phyloP scores from a whole-genome alignment of 75 land plant genomes.

The Selaginella moellendorffii region DNA sequence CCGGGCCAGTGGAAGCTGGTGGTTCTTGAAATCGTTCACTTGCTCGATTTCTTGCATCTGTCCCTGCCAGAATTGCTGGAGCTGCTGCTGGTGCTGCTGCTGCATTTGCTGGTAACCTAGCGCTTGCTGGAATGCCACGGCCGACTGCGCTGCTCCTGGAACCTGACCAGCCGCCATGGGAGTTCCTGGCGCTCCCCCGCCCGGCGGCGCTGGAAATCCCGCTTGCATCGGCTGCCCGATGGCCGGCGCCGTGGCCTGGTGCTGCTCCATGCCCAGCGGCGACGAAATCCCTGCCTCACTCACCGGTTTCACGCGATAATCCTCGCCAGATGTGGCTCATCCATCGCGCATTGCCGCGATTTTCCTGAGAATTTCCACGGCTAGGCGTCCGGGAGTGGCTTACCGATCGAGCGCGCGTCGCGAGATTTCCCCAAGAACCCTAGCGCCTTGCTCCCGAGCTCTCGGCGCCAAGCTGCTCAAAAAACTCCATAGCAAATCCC shows the following conservation, averaged over 20 bases:
- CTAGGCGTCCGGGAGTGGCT: neutral
- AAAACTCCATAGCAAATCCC: neutral
- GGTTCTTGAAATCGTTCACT: conserved; percentile 41
- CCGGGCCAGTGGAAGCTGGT: conserved; percentile 45
- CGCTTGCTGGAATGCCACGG: neutral
- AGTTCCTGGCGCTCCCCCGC: too few relatives aligned
- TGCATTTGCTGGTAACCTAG: conserved; percentile 26
- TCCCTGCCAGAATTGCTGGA: conserved; percentile 49
- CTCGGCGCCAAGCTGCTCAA: neutral
- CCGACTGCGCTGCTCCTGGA: too few relatives aligned
- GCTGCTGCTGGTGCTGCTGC: conserved; percentile 43
- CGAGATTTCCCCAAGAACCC: neutral
- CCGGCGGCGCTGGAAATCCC: neutral
- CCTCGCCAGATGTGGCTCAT: too few relatives aligned
- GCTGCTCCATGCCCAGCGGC: neutral
- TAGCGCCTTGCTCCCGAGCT: neutral
- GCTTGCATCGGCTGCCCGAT: neutral
- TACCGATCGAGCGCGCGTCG: neutral
- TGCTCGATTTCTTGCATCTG: conserved; percentile 59
- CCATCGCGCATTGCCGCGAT: too few relatives aligned
- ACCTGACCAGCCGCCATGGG: neutral
- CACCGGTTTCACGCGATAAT: too few relatives aligned
- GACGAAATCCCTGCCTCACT: too few relatives aligned
- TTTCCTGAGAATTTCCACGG: neutral
- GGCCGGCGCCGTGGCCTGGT: neutral